Percentiles rank a stretch among this genome's conserved stretches.
These are phyloP conservation scores for Xylaria sp. DNA, from an alignment of 2,329 filamentous ascomycete species.

Conservation along the genomic window DNA sequence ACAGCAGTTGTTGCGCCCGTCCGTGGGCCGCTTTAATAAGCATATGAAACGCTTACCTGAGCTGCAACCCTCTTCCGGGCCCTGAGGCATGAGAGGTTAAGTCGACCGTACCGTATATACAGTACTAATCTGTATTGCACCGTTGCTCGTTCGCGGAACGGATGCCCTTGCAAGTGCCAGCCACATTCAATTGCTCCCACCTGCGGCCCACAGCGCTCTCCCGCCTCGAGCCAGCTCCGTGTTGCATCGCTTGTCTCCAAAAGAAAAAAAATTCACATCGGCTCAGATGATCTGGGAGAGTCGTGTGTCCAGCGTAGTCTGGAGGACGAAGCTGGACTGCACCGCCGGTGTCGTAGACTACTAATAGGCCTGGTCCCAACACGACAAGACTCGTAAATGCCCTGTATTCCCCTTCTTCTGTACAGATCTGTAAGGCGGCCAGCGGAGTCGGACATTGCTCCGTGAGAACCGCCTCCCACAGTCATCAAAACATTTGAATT, in stretches of 20 bases:
- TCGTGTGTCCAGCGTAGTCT: slow-evolving; percentile 12
- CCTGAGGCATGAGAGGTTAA: not conserved
- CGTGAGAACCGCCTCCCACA: slow-evolving; percentile 29
- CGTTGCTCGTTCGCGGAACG: not conserved
- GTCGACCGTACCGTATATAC: not conserved
- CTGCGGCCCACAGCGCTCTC: not conserved
- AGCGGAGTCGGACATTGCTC: slow-evolving; percentile 31
- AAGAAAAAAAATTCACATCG: slow-evolving; percentile 15
- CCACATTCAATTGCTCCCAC: slow-evolving; percentile 20
- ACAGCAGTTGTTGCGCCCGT: not conserved
- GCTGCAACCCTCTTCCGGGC: not conserved
- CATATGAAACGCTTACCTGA: not conserved
- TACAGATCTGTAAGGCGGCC: slow-evolving; percentile 29
- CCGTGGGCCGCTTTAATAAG: not conserved
- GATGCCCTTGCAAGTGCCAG: slow-evolving; percentile 22
- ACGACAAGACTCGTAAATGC: slow-evolving; percentile 11
- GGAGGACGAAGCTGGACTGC: slow-evolving; percentile 13
- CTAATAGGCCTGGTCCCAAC: slow-evolving; percentile 9
- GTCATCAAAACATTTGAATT: slow-evolving; percentile 32
- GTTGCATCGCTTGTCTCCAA: slow-evolving; percentile 25
- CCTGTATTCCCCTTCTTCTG: slow-evolving; percentile 27
- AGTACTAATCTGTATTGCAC: too few relatives aligned
- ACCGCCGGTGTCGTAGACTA: slow-evolving; percentile 19
- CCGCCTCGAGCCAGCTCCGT: slow-evolving; percentile 15
- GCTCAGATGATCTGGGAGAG: slow-evolving; percentile 5